Conservation (phyloP, 306 rosid genomes). For the Nissolia schottii region DNA sequence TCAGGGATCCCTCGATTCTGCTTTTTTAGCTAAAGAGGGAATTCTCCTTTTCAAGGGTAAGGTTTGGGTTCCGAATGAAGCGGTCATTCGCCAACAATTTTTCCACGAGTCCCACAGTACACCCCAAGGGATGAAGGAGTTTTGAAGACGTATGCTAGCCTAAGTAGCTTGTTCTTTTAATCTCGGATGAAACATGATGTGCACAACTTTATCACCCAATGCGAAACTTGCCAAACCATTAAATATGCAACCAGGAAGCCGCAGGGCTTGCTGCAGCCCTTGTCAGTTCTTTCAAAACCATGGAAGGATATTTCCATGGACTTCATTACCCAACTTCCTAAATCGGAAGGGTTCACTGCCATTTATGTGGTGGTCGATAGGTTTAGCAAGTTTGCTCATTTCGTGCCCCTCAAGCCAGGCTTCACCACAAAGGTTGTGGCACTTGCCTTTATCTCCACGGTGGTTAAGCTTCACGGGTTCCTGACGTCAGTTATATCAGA, state of each 20-base stretch:
- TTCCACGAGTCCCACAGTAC: background rate
- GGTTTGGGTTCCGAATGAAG: background rate
- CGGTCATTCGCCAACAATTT: background rate
- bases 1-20: too few species aligned
- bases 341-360: background rate
- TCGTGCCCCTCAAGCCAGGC: background rate
- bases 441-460: background rate
- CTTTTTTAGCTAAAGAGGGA: too few species aligned
- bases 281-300: background rate
- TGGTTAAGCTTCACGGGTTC: background rate
- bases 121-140: background rate
- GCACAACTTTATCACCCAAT: background rate
- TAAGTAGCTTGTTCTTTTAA: background rate
- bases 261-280: background rate
- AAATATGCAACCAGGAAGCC: background rate
- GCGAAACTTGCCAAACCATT: background rate
- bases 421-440: background rate
- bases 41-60: background rate
- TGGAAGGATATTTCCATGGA: background rate
- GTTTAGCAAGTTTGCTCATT: background rate
- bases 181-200: background rate
- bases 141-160: too few species aligned
- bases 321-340: too few species aligned
- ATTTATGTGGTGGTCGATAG: background rate
- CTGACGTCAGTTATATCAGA: background rate